Evolutionary conservation across 805 yeast genomes (phyloP), one percentile per base, ranked within the genome.

Genomic region (Starmerella davenportii): DNA sequence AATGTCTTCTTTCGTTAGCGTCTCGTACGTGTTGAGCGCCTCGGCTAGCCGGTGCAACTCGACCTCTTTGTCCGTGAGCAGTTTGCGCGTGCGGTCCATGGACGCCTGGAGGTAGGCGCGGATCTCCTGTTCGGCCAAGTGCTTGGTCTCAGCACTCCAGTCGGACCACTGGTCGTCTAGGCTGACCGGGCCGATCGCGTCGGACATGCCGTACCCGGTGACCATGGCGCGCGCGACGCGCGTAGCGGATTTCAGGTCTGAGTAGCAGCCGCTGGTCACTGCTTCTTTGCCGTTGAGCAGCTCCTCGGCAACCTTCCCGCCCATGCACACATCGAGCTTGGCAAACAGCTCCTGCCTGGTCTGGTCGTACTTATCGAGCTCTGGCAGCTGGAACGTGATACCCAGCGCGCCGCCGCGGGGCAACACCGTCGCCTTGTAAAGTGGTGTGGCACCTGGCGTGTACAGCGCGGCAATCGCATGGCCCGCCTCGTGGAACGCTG

Each of bases 401-500:
- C 99, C 99, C 38, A 90, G 65, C 0, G 98, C 98, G 48, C 93
- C 66, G 33, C 99, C 99, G 55, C 99, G 71, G 34, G 98, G 98
- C 46, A 90, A 66, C 46, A 90, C 85, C 0, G 99, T 90, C 3
- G 96, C 96, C 61, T 90, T 90, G 63, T 90, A 90, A 47, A 90
- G 67, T 2, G 95, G 85, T 2, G 94, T 84, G 3, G 98, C 95
- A 16, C 93, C 95, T 14, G 76, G 75, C 4, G 95, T 81, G 58
- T 69, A 90, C 73, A 90, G 69, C 9, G 98, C 96, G 79, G 87
- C 84, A 41, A 90, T 81, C 4, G 98, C 98, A 62, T 90, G 99
- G 3, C 99, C 99, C 16, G 98, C 99, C 63, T 90, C 99, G 61
- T 90, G 99, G 59, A 76, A 90, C 1, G 98, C 98, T 15, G 99